phyloP scores from a whole-genome alignment of 345 rosid genomes.

The Hibiscus tridactylites region DNA sequence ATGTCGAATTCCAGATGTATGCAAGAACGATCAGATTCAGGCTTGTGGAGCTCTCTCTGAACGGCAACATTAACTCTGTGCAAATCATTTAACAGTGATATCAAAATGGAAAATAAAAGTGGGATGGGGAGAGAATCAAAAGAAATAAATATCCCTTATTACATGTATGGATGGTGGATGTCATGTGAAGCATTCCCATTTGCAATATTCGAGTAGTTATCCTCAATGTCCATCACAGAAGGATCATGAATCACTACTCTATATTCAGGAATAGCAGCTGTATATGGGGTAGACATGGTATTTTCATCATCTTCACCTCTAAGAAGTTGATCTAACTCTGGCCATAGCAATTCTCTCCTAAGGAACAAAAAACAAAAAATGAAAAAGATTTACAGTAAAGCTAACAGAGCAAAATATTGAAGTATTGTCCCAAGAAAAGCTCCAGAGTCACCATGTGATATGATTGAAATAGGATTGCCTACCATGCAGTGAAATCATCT shows the following conservation, averaged over 20 bases:
- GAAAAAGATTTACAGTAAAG: neutral
- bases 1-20: constrained; percentile 87
- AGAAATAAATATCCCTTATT: constrained; percentile 3
- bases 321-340: constrained; percentile 73
- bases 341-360: constrained; percentile 81
- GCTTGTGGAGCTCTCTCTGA: constrained; percentile 75
- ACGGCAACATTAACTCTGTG: constrained; percentile 69
- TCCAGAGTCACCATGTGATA: neutral
- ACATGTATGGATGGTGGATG: constrained; percentile 91
- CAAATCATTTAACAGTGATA: neutral
- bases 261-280: constrained; percentile 80
- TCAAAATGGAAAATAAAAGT: neutral
- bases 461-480: constrained; percentile 10
- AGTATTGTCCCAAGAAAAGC: neutral
- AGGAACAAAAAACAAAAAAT: neutral
- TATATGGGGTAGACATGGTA: constrained; percentile 69
- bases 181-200: constrained; percentile 63
- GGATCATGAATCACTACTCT: constrained; percentile 64
- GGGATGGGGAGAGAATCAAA: neutral
- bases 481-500: constrained; percentile 82
- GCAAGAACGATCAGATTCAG: constrained; percentile 86
- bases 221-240: constrained; percentile 20
- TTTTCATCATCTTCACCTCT: constrained; percentile 68
- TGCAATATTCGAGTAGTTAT: constrained; percentile 26
- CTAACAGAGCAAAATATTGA: constrained; percentile 3